Conservation (phyloP, 2,329 filamentous ascomycete species). For the Botrytis fabae region DNA sequence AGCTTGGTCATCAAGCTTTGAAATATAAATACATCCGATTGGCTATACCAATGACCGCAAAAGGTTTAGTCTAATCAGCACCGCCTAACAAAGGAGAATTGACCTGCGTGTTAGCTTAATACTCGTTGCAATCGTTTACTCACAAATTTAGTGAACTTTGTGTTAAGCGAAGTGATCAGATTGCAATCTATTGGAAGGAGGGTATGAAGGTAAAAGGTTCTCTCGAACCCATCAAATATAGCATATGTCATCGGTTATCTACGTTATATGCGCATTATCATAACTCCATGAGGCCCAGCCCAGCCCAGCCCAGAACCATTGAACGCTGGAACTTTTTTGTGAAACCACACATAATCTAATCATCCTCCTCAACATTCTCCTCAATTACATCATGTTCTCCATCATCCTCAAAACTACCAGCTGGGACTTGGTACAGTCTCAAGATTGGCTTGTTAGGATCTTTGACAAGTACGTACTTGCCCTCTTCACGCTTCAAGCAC, state of each 20-base stretch:
- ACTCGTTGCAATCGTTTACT: background rate
- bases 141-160: background rate
- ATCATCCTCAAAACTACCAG: slow-evolving; percentile 87
- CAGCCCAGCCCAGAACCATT: slow-evolving; percentile 13
- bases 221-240: background rate
- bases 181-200: background rate
- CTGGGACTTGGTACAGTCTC: slow-evolving; percentile 86
- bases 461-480: slow-evolving; percentile 80
- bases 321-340: slow-evolving; percentile 1
- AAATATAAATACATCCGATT: background rate
- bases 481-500: slow-evolving; percentile 74
- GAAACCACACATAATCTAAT: slow-evolving; percentile 26
- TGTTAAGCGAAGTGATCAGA: background rate
- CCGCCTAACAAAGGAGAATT: background rate
- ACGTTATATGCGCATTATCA: slow-evolving; percentile 17
- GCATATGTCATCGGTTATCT: slow-evolving; percentile 10
- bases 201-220: background rate
- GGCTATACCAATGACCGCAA: background rate
- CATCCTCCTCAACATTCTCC: slow-evolving; percentile 37
- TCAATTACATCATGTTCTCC: slow-evolving; percentile 56
- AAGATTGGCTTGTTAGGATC: slow-evolving; percentile 98
- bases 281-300: slow-evolving; percentile 20
- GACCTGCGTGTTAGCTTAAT: background rate
- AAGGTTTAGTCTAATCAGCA: background rate
- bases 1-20: background rate